Percentiles rank a stretch among this genome's conserved stretches.
These are phyloP conservation scores for Claviceps monticola DNA, from an alignment of 2,329 filamentous ascomycete genomes.

Conservation along the genomic window DNA sequence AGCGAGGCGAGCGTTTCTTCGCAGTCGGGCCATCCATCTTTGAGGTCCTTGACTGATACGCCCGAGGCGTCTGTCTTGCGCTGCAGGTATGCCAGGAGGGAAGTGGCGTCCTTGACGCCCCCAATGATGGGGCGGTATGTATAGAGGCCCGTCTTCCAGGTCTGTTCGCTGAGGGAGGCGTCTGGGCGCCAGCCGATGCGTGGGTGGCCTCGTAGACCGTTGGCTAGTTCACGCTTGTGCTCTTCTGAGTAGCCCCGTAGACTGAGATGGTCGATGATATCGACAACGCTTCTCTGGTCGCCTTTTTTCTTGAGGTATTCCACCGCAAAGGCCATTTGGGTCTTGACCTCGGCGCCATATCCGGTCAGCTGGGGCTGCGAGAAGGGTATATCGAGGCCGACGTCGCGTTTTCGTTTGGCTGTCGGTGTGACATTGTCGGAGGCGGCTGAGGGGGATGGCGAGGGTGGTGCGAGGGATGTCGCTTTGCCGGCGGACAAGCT, in stretches of 20 bases:
- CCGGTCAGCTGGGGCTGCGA: slow-evolving; percentile 66
- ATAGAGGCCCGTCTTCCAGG: slow-evolving; percentile 59
- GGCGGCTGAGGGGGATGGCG: slow-evolving; percentile 44
- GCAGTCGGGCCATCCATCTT: slow-evolving; percentile 88
- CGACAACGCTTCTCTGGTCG: slow-evolving; percentile 53
- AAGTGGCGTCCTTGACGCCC: slow-evolving; percentile 62
- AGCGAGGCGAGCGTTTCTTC: slow-evolving; percentile 64
- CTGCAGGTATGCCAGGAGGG: slow-evolving; percentile 71
- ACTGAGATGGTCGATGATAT: slow-evolving; percentile 70
- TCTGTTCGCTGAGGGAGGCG: slow-evolving; percentile 47
- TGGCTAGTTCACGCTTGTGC: slow-evolving; percentile 49
- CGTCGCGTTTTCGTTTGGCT: slow-evolving; percentile 47
- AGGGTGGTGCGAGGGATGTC: slow-evolving; percentile 39
- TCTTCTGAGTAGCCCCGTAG: slow-evolving; percentile 48
- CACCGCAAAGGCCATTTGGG: slow-evolving; percentile 77
- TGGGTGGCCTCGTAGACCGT: slow-evolving; percentile 52
- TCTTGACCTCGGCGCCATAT: slow-evolving; percentile 68
- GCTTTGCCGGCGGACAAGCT: slow-evolving; percentile 26
- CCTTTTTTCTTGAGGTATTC: slow-evolving; percentile 66
- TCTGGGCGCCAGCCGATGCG: slow-evolving; percentile 44
- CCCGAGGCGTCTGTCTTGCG: slow-evolving; percentile 67
- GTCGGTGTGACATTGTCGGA: slow-evolving; percentile 50
- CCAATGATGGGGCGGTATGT: slow-evolving; percentile 68
- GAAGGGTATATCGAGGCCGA: slow-evolving; percentile 41
- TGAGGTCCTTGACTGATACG: slow-evolving; percentile 75